Evolutionary conservation across 2,329 filamentous ascomycete genomes (phyloP).

Genomic region (Aspergillus floridensis): DNA sequence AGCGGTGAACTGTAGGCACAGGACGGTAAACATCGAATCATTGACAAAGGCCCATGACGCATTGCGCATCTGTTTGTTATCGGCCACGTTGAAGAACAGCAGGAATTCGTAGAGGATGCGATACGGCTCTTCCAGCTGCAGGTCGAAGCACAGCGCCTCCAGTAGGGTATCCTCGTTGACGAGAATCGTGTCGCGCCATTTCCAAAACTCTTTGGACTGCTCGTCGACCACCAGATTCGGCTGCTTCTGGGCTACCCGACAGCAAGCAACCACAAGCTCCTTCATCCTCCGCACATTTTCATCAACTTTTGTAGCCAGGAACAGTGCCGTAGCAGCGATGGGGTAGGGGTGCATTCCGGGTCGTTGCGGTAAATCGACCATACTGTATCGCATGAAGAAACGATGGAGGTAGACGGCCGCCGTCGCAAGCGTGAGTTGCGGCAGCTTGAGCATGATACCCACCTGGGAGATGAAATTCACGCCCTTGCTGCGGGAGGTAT

Average conservation of each 20-base stretch:
- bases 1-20: conserved; percentile 77
- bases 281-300: conserved; percentile 96
- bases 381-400: conserved; percentile 87
- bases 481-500: conserved; percentile 79
- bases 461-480: conserved; percentile 96
- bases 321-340: conserved; percentile 85
- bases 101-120: conserved; percentile 79
- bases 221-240: conserved; percentile 86
- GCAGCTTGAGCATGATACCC: conserved; percentile 85
- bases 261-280: conserved; percentile 89
- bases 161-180: conserved; percentile 90
- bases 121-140: conserved; percentile 87
- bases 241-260: conserved; percentile 93
- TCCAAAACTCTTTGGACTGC: conserved; percentile 97
- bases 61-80: conserved; percentile 79
- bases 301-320: conserved; percentile 94
- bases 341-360: conserved; percentile 86
- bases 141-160: conserved; percentile 88
- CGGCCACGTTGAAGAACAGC: conserved; percentile 67
- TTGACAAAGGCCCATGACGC: conserved; percentile 92
- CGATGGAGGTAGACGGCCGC: conserved; percentile 93
- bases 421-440: conserved; percentile 87
- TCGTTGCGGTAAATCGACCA: conserved; percentile 67
- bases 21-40: conserved; percentile 78
- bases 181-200: conserved; percentile 91